Base-by-base conservation (phyloP, 2,329 filamentous ascomycete species). In the Fusarium tjaetaba region DNA sequence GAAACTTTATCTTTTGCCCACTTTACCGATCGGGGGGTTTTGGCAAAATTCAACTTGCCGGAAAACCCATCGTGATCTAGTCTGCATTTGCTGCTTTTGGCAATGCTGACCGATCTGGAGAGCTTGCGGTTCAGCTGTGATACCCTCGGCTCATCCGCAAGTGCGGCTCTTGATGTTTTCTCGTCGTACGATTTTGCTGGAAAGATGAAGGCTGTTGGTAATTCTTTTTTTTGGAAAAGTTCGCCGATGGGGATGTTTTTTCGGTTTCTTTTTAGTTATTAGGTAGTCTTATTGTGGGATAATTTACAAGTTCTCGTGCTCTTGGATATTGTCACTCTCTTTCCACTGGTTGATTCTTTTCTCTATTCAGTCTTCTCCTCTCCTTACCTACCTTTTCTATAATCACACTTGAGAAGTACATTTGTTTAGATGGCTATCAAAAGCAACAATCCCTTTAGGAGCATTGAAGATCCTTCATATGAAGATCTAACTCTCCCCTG, bases 401-500 rank as follows among this genome's bases (percentile, higher is more conserved):
- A 45, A 8, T 14, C 22, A 22, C 0, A 10, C 38, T 13, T 15
- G 4, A 8, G 11, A 9, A 9, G 5, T 20, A 6, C 4, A 5
- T n/a, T 24, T 6, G 20, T 39, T 16, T 11, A 38, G 15, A 62
- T 63, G 45, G 32, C 45, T 22, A 3, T 4, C 13, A 62, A 22
- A 18, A 43, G 1, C 1, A 46, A 2, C 5, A 65, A 53, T n/a
- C 45, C 39, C 11, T 63, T 65, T 39, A 20, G n/a, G 49, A 52
- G 32, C 2, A 26, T 8, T 11, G 18, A 63, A 39, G 62, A 65
- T 13, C 20, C 62, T 7, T 63, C 46, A 4, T 32, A 18, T 7
- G 58, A 53, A 5, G 32, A 65, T n/a, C 46, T 65, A 0, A 34
- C 32, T 20, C n/a, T 65, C 16, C 62, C 58, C 22, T 46, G 26